Base-by-base conservation (phyloP, 441 rosid genomes). In the Brassica balearica region DNA sequence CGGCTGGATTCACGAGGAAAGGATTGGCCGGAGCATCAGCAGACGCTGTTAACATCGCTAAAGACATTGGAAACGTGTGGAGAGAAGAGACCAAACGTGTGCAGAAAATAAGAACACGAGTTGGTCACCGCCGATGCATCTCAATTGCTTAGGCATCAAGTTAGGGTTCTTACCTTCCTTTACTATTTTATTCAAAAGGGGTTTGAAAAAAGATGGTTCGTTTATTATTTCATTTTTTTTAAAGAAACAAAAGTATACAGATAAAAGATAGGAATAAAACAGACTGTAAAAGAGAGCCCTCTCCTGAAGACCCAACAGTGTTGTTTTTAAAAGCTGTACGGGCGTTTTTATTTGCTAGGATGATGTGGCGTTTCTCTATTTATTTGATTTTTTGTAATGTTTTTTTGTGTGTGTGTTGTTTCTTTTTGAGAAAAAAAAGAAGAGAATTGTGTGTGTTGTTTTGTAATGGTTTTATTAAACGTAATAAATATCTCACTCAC, bases 1-100 rank as follows among this genome's bases (percentile, higher is more conserved):
- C 80, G 65, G 80, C 70, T n/a, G 80, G 80, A 53, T 77, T 77
- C 75, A 77, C 75, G 65, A 77, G 75, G 20, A 77, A 69, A 69
- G 80, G 80, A 48, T 61, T 70, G 20, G 75, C 80, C 36, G 80
- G 80, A 23, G 80, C 75, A 22, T 77, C 80, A 25, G 74, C 75
- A 29, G 80, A 77, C 65, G 80, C 80, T 19, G 70, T 70, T 10
- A 61, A 62, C 36, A 77, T 77, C 64, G 80, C 80, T 61, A 63
- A 70, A 69, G 80, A 77, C 51, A 70, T 77, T 62, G 80, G 80
- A 19, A 69, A 51, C 36, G 75, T 77, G 60, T 77, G 80, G 80
- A 77, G 70, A 77, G 69, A 61, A 46, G 80, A 77, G 17, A 77
- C 80, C 20, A 77, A 77, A 63, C 70, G 73, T 15, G 60, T 55